Conservation (phyloP, 2,329 filamentous ascomycete genomes). For the Monilinia polystroma region DNA sequence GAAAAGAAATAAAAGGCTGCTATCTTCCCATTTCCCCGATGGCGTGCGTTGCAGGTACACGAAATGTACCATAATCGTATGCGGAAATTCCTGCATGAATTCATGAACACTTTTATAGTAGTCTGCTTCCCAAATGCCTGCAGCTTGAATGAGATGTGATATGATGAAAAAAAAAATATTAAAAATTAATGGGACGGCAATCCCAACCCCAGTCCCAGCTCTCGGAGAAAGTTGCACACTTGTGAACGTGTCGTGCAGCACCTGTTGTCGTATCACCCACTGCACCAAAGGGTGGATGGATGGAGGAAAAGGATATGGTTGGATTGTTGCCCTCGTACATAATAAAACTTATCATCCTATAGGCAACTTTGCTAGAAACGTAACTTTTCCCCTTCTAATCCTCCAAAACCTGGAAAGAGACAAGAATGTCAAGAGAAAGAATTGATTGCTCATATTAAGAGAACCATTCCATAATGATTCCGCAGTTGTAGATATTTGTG, state of each 20-base stretch:
- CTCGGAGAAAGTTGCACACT: slow-evolving; percentile 19
- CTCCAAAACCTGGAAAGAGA: not conserved
- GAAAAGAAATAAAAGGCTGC: slow-evolving; percentile 9
- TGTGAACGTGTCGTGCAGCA: slow-evolving; percentile 21
- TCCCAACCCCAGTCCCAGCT: slow-evolving; percentile 10
- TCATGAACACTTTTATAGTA: not conserved
- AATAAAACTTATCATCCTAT: not conserved
- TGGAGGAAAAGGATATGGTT: not conserved
- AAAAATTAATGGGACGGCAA: slow-evolving; percentile 12
- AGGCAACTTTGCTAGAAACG: not conserved
- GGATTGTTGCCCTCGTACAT: not conserved
- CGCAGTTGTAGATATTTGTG: slow-evolving; percentile 10
- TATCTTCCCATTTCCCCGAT: slow-evolving; percentile 19
- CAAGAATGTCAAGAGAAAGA: not conserved
- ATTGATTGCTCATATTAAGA: slow-evolving; percentile 12
- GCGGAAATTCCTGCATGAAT: slow-evolving; percentile 17
- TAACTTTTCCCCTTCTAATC: not conserved
- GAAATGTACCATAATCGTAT: slow-evolving; percentile 10
- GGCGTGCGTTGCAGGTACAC: slow-evolving; percentile 16
- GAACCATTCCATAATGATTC: not conserved
- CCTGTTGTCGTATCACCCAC: slow-evolving; percentile 21
- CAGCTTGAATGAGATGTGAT: slow-evolving; percentile 1
- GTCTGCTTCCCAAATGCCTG: slow-evolving; percentile 3
- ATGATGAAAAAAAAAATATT: not conserved
- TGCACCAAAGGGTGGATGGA: not conserved